phyloP scores from a whole-genome alignment of 768 basidiomycete genomes.

The Tulasnella sp. region DNA sequence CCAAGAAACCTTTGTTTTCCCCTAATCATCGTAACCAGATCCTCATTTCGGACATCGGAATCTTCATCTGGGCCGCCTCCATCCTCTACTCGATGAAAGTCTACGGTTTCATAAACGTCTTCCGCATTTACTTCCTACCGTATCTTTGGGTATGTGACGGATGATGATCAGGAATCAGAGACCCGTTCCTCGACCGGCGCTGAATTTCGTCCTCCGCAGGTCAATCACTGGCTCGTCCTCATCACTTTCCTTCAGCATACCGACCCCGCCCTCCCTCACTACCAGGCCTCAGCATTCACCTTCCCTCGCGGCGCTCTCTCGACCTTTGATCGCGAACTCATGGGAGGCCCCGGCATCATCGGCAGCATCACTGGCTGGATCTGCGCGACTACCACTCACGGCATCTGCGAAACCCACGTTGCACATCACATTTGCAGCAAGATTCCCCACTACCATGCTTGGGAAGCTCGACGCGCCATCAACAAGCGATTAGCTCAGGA shows the following conservation, averaged over 20 bases:
- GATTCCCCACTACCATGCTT: slow-evolving; percentile 95
- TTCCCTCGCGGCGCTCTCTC: slow-evolving; percentile 90
- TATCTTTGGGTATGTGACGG: background rate
- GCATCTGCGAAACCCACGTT: slow-evolving; percentile 91
- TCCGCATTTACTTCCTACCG: slow-evolving; percentile 63
- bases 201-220: slow-evolving; percentile 32
- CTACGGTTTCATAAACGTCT: slow-evolving; percentile 62
- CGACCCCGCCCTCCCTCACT: slow-evolving; percentile 89
- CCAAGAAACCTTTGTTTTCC: slow-evolving; percentile 71
- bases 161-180: slow-evolving; percentile 36
- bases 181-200: slow-evolving; percentile 16
- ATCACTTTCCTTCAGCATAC: slow-evolving; percentile 99
- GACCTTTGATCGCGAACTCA: slow-evolving; percentile 77
- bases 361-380: slow-evolving; percentile 78
- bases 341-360: slow-evolving; percentile 49
- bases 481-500: slow-evolving; percentile 62
- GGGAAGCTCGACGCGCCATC: slow-evolving; percentile 85
- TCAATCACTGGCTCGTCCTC: slow-evolving; percentile 90
- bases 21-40: slow-evolving; percentile 70
- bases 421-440: slow-evolving; percentile 88
- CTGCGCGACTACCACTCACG: slow-evolving; percentile 76
- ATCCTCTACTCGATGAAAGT: slow-evolving; percentile 49
- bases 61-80: slow-evolving; percentile 60
- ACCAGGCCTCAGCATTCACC: slow-evolving; percentile 80
- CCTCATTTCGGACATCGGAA: slow-evolving; percentile 73